phyloP scores from a whole-genome alignment of 2,329 filamentous ascomycete genomes.

The Ascomycota sp. region DNA sequence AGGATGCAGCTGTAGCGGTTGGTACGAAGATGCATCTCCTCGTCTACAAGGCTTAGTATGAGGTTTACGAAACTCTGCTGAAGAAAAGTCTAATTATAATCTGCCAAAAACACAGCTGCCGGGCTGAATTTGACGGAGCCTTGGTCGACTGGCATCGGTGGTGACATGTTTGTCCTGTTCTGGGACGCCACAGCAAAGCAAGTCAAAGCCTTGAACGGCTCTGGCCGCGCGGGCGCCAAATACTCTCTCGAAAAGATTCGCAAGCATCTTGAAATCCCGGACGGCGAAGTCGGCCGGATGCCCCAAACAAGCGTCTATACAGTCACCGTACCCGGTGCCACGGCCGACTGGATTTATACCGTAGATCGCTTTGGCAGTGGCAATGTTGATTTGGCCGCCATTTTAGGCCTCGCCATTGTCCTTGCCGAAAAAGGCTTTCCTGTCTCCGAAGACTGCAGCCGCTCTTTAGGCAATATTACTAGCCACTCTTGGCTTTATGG shows the following conservation, averaged over 20 bases:
- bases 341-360: constrained; percentile 84
- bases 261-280: constrained; percentile 43
- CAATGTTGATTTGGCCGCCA: constrained; percentile 54
- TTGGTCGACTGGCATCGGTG: constrained; percentile 80
- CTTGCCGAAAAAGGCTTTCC: constrained; percentile 79
- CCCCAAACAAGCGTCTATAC: constrained; percentile 60
- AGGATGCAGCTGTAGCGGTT: constrained; percentile 94
- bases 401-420: constrained; percentile 65
- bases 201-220: constrained; percentile 77
- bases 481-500: accelerated
- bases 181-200: constrained; percentile 69
- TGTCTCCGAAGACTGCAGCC: no score
- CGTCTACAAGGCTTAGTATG: no score
- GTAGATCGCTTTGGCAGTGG: constrained; percentile 79
- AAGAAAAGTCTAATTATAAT: not conserved
- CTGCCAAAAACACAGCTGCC: constrained; percentile 36
- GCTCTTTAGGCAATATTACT: no score
- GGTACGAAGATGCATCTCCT: constrained; percentile 31
- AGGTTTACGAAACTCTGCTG: no score
- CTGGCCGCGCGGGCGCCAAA: constrained; percentile 57
- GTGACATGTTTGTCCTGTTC: constrained; percentile 91
- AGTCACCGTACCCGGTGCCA: constrained; percentile 73
- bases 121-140: constrained; percentile 88
- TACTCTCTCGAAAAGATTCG: constrained; percentile 51
- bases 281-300: constrained; percentile 36